phyloP scores from a whole-genome alignment of 164 flowering plant species.

The Vitis cinerea region DNA sequence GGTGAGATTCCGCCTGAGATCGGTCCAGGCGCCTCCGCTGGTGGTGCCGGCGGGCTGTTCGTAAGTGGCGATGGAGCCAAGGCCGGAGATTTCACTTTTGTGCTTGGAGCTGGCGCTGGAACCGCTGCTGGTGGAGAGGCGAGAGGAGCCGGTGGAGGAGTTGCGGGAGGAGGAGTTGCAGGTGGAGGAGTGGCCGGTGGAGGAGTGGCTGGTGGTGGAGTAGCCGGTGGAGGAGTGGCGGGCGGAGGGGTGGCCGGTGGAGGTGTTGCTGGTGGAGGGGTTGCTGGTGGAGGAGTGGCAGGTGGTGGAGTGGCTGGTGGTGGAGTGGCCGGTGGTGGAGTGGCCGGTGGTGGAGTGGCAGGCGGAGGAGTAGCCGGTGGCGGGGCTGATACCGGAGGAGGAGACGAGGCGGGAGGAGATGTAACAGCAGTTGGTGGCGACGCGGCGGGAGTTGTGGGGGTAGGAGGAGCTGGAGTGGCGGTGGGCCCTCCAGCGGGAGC shows the following conservation, averaged over 20 bases:
- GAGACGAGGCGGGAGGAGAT: constrained; percentile 16
- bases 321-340: constrained; percentile 25
- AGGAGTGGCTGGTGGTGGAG: constrained; percentile 26
- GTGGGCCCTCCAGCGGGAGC: constrained; percentile 51
- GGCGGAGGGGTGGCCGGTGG: constrained; percentile 24
- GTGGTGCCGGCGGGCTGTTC: constrained; percentile 39
- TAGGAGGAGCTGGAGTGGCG: constrained; percentile 24
- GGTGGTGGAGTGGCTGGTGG: constrained; percentile 29
- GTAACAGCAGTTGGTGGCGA: constrained; percentile 19
- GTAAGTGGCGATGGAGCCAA: constrained; percentile 25
- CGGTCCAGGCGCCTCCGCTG: constrained; percentile 35
- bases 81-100: constrained; percentile 21
- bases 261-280: constrained; percentile 20
- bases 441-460: constrained; percentile 16
- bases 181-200: constrained; percentile 18
- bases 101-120: constrained; percentile 46
- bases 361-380: constrained; percentile 27
- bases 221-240: constrained; percentile 26
- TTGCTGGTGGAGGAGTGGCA: constrained; percentile 12
- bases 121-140: constrained; percentile 28
- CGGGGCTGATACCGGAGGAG: constrained; percentile 17
- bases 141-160: constrained; percentile 17
- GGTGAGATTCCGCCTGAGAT: constrained; percentile 22
- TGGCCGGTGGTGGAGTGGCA: constrained; percentile 18
- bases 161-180: constrained; percentile 21